Percentiles rank a stretch among this genome's conserved stretches.
phyloP scores from a whole-genome alignment of 2,329 filamentous ascomycete species.

The Gnomoniopsis smithogilvyi region DNA sequence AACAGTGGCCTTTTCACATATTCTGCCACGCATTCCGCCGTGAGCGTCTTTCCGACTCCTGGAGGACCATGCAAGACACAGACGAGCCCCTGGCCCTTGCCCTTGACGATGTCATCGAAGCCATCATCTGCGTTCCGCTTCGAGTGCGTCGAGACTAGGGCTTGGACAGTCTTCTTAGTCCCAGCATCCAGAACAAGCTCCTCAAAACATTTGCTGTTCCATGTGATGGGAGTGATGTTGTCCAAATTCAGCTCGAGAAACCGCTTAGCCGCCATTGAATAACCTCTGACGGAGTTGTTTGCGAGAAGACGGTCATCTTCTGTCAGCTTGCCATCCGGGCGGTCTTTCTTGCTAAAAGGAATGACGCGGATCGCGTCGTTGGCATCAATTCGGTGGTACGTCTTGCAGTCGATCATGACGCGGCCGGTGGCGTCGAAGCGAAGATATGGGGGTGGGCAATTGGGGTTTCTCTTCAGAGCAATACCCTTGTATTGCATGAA shows the following conservation, averaged over 20 bases:
- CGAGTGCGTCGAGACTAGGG: conserved; percentile 25
- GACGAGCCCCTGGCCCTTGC: conserved; percentile 23
- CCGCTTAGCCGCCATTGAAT: conserved; percentile 27
- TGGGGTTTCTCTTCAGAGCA: conserved; percentile 19
- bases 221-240: conserved; percentile 22
- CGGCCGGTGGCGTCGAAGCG: conserved; percentile 28
- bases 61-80: conserved; percentile 28
- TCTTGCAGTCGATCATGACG: conserved; percentile 34
- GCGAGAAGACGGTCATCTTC: conserved; percentile 27
- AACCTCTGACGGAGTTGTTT: conserved; percentile 27
- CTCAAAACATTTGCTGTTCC: conserved; percentile 28
- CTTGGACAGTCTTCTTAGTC: conserved; percentile 29
- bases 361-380: conserved; percentile 24
- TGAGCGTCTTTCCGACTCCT: conserved; percentile 34
- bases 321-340: conserved; percentile 22
- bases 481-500: conserved; percentile 32
- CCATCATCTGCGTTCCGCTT: conserved; percentile 7
- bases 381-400: conserved; percentile 28
- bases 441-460: conserved; percentile 7
- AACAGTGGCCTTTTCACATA: conserved; percentile 31
- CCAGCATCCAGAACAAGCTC: conserved; percentile 27
- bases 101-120: conserved; percentile 22
- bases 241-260: conserved; percentile 29
- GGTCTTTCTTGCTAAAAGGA: conserved; percentile 18
- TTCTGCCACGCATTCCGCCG: conserved; percentile 33